These are phyloP conservation scores for Linnemannia schmuckeri DNA, from an alignment of 192 early-diverging fungal species.

Conservation along the genomic window DNA sequence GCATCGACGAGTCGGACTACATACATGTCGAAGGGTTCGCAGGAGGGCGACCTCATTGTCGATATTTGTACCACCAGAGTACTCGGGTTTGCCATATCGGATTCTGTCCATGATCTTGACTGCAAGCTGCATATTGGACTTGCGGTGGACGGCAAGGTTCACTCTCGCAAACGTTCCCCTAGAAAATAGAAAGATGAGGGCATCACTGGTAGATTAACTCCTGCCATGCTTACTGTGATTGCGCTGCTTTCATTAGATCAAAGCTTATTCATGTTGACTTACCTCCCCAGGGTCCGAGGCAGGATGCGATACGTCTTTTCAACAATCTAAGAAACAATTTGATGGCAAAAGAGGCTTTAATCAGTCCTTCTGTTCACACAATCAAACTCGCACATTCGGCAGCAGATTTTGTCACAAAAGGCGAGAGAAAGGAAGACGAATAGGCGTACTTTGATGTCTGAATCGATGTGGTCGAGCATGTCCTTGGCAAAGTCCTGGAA, in stretches of 20 bases:
- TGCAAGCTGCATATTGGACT: slow-evolving; percentile 76
- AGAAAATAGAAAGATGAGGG: slow-evolving; percentile 37
- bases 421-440: background rate
- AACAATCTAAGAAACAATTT: background rate
- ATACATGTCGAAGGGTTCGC: slow-evolving; percentile 74
- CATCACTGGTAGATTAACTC: background rate
- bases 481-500: slow-evolving; percentile 15
- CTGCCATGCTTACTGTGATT: background rate
- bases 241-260: background rate
- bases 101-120: slow-evolving; percentile 90
- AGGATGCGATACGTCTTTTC: slow-evolving; percentile 40
- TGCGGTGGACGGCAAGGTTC: slow-evolving; percentile 72
- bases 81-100: slow-evolving; percentile 72
- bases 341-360: background rate
- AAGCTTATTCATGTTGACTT: background rate
- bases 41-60: slow-evolving; percentile 82
- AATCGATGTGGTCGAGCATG: slow-evolving; percentile 9
- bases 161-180: slow-evolving; percentile 87
- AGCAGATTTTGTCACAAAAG: background rate
- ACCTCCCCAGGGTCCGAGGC: slow-evolving; percentile 41
- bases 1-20: background rate
- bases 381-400: background rate
- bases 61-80: slow-evolving; percentile 82
- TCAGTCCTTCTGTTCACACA: background rate
- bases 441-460: slow-evolving; percentile 58